Conservation (phyloP, 345 rosid genomes). For the Brassica juncea region DNA sequence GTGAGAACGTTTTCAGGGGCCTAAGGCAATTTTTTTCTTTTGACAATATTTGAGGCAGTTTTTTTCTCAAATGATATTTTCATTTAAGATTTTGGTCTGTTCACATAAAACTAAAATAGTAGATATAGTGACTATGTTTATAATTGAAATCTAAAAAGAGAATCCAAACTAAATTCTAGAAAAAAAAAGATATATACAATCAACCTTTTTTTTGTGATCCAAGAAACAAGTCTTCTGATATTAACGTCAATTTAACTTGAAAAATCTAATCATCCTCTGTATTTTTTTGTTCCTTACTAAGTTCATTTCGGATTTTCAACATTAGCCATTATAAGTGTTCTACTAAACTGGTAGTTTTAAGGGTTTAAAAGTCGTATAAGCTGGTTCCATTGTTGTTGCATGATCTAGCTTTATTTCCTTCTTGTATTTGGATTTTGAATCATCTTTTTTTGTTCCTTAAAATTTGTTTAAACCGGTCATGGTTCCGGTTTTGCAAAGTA, state of each 20-base stretch:
- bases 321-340: slow-evolving; percentile 3
- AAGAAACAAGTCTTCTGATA: slow-evolving; percentile 30
- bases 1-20: no score
- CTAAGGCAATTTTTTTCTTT: no score
- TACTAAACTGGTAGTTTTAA: slow-evolving; percentile 10
- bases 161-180: no score
- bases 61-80: no score
- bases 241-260: slow-evolving; percentile 31
- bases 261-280: slow-evolving; percentile 2
- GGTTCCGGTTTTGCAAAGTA: slow-evolving; percentile 3
- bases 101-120: no score
- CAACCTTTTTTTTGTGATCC: not conserved
- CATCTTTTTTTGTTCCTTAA: slow-evolving; percentile 2
- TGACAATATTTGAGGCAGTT: no score
- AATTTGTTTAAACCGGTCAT: not conserved
- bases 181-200: no score
- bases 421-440: slow-evolving; percentile 13
- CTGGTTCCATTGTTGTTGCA: slow-evolving; percentile 4
- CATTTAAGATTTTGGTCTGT: no score
- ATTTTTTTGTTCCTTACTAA: not conserved
- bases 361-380: slow-evolving; percentile 23
- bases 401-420: slow-evolving; percentile 13
- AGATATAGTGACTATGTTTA: no score
- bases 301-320: not conserved
- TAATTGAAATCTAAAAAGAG: no score